phyloP scores from a whole-genome alignment of 2,329 filamentous ascomycete species.

The Chrysosporium queenslandicum region DNA sequence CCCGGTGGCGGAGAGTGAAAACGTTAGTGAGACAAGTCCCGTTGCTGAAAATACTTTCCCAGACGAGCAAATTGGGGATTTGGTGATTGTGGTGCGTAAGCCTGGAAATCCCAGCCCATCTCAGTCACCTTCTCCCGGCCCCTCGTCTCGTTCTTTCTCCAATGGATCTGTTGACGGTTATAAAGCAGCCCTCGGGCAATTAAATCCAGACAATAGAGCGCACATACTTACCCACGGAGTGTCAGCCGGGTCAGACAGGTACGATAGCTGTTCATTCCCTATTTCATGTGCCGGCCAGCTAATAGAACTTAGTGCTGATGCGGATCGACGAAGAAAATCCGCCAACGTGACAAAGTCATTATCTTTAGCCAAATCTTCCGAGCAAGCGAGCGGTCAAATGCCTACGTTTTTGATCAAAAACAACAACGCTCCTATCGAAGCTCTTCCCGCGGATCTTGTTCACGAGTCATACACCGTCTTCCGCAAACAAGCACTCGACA shows the following conservation, averaged over 20 bases:
- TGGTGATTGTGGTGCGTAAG: conserved; percentile 45
- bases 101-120: conserved; percentile 29
- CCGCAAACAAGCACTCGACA: conserved; percentile 41
- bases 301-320: background rate
- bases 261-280: conserved; percentile 9
- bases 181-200: conserved; percentile 41
- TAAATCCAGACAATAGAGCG: conserved; percentile 33
- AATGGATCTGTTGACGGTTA: conserved; percentile 48
- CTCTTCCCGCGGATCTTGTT: conserved; percentile 36
- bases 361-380: conserved; percentile 4
- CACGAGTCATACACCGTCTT: conserved; percentile 43
- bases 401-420: conserved; percentile 44
- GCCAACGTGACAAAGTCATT: background rate
- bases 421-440: conserved; percentile 35
- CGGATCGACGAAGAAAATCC: background rate
- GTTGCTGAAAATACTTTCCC: conserved; percentile 38
- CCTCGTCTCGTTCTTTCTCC: conserved; percentile 43
- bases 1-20: conserved; percentile 25
- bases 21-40: conserved; percentile 30
- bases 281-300: background rate
- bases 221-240: conserved; percentile 27
- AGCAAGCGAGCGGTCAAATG: conserved; percentile 8
- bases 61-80: conserved; percentile 43
- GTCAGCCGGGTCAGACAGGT: conserved; percentile 33
- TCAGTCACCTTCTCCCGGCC: conserved; percentile 30